Base-by-base conservation (phyloP, 768 basidiomycete genomes). In the Russula brevipes region DNA sequence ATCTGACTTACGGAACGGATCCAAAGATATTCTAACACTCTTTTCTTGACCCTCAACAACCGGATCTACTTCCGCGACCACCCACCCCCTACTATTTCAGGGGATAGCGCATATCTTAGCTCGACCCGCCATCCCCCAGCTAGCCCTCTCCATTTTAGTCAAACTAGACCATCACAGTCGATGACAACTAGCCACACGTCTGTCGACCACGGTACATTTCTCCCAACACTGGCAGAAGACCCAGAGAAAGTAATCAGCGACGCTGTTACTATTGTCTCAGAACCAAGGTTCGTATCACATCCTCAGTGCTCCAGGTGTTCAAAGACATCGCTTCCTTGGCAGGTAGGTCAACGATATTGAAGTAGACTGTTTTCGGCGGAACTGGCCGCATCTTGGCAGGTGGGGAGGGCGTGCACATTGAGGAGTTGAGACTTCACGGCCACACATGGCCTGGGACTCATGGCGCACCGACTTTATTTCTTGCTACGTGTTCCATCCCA, bases 1-100 rank as follows among this genome's bases (percentile, higher is more conserved):
- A 4, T 46, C 5, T 35, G 44, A 38, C 56, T 35, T 17, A 46
- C 33, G 24, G 24, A 24, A 24, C 31, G n/a, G 11, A 7, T 6
- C 39, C 39, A 19, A 14, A 59, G 59, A 5, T 59, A 59, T 12
- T 59, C 59, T 33, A 59, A 59, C 51, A 52, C 59, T 10, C 41
- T 59, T 36, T 17, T 59, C 16, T 46, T 52, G 41, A 59, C 50
- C 11, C 38, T 59, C 11, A 59, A 59, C 19, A 59, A 59, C 14
- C 50, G 59, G 3, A 59, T 59, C 31, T 52, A 52, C 12, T 52
- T 59, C 19, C 59, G 51, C 10, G 50, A 59, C 33, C 31, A 35
- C 17, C 41, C 4, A 9, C n/a, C 33, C 10, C 30, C 8, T 3
- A 2, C 8, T 6, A 19, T 16, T 7, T 17, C 8, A 5, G 9